A percentile compares a stretch with the other conserved stretches of the same genome.
Evolutionary conservation across 192 early-diverging fungal species (phyloP).

Genomic region (Gaertneriomyces sp.): DNA sequence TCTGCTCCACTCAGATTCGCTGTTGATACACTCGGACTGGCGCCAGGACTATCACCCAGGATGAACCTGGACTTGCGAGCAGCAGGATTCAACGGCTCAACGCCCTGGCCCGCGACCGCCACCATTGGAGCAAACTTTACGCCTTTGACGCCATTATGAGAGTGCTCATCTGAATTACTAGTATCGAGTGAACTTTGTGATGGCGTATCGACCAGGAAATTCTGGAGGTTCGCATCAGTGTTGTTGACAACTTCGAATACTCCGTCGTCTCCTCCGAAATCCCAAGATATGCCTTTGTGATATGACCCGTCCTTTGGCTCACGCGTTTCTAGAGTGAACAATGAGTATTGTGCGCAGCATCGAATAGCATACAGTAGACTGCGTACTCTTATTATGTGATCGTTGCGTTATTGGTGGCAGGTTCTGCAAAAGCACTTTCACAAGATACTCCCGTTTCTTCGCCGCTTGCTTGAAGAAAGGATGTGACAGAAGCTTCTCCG

Average conservation of each 20-base stretch:
- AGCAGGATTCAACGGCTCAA: constrained; percentile 7
- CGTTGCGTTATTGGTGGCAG: constrained; percentile 68
- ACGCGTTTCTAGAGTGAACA: constrained; percentile 14
- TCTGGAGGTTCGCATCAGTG: constrained; percentile 8
- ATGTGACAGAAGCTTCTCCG: constrained; percentile 74
- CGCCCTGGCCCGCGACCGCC: constrained; percentile 4
- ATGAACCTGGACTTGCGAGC: constrained; percentile 16
- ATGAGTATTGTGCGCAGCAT: neutral
- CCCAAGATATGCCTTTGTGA: constrained; percentile 59
- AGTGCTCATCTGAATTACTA: neutral
- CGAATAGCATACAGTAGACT: neutral
- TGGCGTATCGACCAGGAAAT: neutral
- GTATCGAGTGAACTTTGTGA: constrained; percentile 2
- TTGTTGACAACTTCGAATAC: neutral
- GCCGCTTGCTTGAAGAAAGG: constrained; percentile 71
- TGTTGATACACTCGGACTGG: constrained; percentile 1
- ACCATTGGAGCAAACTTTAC: constrained; percentile 14
- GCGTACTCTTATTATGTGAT: constrained; percentile 52
- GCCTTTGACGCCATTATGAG: constrained; percentile 7
- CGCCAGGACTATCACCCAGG: constrained; percentile 1
- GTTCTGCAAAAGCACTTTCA: constrained; percentile 50
- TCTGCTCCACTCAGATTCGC: neutral
- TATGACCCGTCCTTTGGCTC: constrained; percentile 21
- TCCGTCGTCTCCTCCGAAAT: constrained; percentile 43
- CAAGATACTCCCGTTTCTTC: constrained; percentile 65